Evolutionary conservation across 2,329 filamentous ascomycete genomes (phyloP).

Genomic region (Penicillium expansum): DNA sequence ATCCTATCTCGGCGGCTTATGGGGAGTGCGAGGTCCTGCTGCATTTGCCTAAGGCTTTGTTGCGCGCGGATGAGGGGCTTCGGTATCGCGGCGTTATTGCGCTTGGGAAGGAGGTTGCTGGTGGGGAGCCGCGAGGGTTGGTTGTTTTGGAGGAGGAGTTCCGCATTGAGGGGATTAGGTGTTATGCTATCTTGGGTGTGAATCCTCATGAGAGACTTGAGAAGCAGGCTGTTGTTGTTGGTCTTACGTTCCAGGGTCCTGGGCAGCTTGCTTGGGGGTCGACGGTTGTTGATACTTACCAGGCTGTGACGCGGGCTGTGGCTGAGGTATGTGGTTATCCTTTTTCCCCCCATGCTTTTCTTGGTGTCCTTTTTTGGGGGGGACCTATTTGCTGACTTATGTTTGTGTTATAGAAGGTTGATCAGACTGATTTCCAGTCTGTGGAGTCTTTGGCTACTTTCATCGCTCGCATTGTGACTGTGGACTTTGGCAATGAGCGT

Average conservation of each 20-base stretch:
- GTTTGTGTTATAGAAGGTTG: slow-evolving; percentile 38
- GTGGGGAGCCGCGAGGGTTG: slow-evolving; percentile 25
- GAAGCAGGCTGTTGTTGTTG: slow-evolving; percentile 49
- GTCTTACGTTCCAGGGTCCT: slow-evolving; percentile 37
- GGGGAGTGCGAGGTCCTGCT: slow-evolving; percentile 40
- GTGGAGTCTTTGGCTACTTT: slow-evolving; percentile 52
- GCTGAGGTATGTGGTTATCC: slow-evolving; percentile 35
- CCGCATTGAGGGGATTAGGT: slow-evolving; percentile 44
- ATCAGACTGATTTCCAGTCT: slow-evolving; percentile 49
- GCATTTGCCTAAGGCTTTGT: slow-evolving; percentile 45
- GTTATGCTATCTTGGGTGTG: slow-evolving; percentile 51
- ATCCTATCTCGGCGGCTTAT: slow-evolving; percentile 30
- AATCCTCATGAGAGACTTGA: slow-evolving; percentile 52
- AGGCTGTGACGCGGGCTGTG: slow-evolving; percentile 39
- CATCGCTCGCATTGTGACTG: slow-evolving; percentile 46
- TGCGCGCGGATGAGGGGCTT: slow-evolving; percentile 45
- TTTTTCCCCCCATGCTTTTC: not conserved
- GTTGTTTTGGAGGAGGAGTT: slow-evolving; percentile 40
- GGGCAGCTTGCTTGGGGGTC: slow-evolving; percentile 34
- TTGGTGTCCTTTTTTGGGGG: not conserved
- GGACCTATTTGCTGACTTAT: slow-evolving; percentile 12
- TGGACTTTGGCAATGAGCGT: slow-evolving; percentile 45
- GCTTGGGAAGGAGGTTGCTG: slow-evolving; percentile 30
- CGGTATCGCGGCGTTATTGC: slow-evolving; percentile 37
- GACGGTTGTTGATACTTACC: slow-evolving; percentile 38